Percentiles rank a stretch among this genome's conserved stretches.
phyloP scores from a whole-genome alignment of 139 green algal genomes.

The Micractinium conductrix region DNA sequence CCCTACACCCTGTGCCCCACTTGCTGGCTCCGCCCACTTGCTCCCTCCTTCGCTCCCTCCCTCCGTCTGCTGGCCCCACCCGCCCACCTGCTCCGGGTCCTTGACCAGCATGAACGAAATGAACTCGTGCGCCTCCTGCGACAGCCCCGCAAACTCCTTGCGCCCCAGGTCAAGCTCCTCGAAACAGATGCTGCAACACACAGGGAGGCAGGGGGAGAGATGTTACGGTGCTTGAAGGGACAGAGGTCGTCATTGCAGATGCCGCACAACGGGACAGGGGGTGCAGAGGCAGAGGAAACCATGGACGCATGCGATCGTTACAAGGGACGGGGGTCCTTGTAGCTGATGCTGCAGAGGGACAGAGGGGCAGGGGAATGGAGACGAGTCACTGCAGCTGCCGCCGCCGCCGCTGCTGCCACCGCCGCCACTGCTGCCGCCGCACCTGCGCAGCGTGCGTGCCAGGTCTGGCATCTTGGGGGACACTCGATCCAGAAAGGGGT shows the following conservation, averaged over 20 bases:
- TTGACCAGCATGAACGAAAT: constrained; percentile 41
- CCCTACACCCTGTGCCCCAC: not conserved
- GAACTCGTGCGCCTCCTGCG: constrained; percentile 35
- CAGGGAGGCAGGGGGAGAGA: too few relatives aligned
- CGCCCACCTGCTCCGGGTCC: constrained; percentile 55
- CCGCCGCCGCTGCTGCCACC: not conserved
- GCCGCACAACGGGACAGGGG: not conserved
- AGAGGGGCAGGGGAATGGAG: not conserved
- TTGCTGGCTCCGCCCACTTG: not conserved
- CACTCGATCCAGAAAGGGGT: constrained; percentile 46
- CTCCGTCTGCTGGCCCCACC: not conserved
- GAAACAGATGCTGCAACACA: constrained; percentile 44
- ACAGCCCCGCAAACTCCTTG: constrained; percentile 25
- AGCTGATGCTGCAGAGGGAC: too few relatives aligned
- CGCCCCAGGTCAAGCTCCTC: constrained; percentile 40
- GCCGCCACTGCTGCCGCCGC: not conserved
- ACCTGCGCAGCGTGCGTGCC: constrained; percentile 31
- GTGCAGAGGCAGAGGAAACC: not conserved
- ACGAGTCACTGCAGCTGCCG: not conserved
- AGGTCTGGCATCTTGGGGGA: constrained; percentile 41
- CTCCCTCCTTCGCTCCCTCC: not conserved
- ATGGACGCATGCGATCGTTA: not conserved
- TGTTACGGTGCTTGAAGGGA: too few relatives aligned
- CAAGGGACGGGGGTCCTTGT: too few relatives aligned
- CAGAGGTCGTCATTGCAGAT: too few relatives aligned